Conservation (phyloP, 495 filamentous ascomycete species). For the Mytilinidion resinicola region DNA sequence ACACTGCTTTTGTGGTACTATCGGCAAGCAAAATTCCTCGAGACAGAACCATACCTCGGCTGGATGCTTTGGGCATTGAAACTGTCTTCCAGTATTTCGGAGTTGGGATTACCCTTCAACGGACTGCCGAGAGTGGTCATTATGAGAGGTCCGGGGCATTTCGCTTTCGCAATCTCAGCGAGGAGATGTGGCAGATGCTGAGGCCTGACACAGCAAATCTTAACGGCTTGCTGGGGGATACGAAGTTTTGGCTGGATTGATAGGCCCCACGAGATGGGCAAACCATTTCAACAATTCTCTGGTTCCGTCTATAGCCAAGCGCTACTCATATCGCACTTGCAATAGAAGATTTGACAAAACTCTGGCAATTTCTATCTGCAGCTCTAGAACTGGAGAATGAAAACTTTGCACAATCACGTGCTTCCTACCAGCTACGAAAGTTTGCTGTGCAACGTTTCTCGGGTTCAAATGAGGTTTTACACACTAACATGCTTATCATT, state of each 20-base stretch:
- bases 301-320: too few species aligned
- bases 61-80: neutral
- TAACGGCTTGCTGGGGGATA: neutral
- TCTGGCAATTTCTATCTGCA: too few species aligned
- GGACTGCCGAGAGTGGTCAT: neutral
- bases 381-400: too few species aligned
- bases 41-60: neutral
- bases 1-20: constrained; percentile 4
- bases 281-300: too few species aligned
- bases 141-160: constrained; percentile 8
- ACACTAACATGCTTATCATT: too few species aligned
- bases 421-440: too few species aligned
- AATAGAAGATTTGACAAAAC: too few species aligned
- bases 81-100: constrained; percentile 3
- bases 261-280: too few species aligned
- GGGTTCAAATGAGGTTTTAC: too few species aligned
- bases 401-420: too few species aligned
- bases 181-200: neutral
- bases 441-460: too few species aligned
- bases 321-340: too few species aligned
- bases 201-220: neutral
- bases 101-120: constrained; percentile 9
- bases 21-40: constrained; percentile 1
- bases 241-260: constrained; percentile 14
- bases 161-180: neutral